Evolutionary conservation across 352 stramenopile species (phyloP).

Genomic region (Phytophthora citricola): DNA sequence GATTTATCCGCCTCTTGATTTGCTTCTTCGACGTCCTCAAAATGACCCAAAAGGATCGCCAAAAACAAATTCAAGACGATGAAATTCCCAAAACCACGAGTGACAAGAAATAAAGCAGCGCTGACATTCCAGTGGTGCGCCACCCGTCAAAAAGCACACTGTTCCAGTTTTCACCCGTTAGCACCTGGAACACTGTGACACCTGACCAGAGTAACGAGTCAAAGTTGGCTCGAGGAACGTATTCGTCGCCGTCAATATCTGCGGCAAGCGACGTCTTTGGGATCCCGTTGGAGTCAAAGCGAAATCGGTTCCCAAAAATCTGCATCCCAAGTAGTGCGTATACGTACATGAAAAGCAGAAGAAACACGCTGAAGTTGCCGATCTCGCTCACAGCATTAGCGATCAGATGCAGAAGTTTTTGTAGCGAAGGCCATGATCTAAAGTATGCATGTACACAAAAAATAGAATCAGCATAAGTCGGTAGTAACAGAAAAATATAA

Average conservation of each 20-base stretch:
- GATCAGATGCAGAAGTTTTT: slow-evolving; percentile 91
- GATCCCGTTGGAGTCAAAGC: slow-evolving; percentile 64
- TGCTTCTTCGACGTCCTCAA: slow-evolving; percentile 76
- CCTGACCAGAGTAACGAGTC: slow-evolving; percentile 73
- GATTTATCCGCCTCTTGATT: slow-evolving; percentile 40
- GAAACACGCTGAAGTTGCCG: slow-evolving; percentile 92
- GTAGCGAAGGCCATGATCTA: slow-evolving; percentile 89
- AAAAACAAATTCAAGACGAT: slow-evolving; percentile 94
- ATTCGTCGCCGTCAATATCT: slow-evolving; percentile 45
- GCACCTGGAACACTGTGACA: slow-evolving; percentile 82
- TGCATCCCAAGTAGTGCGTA: slow-evolving; percentile 93
- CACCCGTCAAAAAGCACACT: slow-evolving; percentile 89
- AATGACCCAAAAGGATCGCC: slow-evolving; percentile 91
- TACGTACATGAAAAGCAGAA: slow-evolving; percentile 95
- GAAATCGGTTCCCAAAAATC: slow-evolving; percentile 92
- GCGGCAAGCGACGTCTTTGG: too few species aligned
- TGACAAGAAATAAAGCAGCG: slow-evolving; percentile 82
- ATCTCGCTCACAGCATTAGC: slow-evolving; percentile 90
- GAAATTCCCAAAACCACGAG: slow-evolving; percentile 91
- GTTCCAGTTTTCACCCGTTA: slow-evolving; percentile 95
- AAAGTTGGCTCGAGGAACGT: slow-evolving; percentile 69
- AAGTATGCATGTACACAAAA: background rate
- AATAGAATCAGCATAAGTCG: too few species aligned
- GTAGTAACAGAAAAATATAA: background rate
- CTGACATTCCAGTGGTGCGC: slow-evolving; percentile 61